These are phyloP conservation scores for Penicillium sp. DNA, from an alignment of 2,329 filamentous ascomycete genomes.

Conservation along the genomic window DNA sequence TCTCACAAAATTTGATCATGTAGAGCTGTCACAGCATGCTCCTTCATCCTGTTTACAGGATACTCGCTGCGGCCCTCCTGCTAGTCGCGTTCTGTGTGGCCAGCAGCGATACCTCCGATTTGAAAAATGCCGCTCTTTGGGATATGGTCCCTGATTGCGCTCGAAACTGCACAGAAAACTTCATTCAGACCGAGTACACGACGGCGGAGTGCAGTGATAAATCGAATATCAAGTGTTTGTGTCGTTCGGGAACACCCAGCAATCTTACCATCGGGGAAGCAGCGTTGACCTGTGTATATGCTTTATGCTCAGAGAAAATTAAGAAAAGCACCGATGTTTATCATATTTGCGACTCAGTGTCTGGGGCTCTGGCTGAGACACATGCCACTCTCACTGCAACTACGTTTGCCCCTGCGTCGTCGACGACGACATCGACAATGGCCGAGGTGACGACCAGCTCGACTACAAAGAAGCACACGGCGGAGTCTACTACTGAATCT, in stretches of 20 bases:
- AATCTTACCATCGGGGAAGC: conserved; percentile 73
- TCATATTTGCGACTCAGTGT: conserved; percentile 56
- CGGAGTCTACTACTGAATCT: neutral
- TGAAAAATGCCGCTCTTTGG: conserved; percentile 32
- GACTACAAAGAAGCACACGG: neutral
- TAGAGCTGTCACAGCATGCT: conserved; percentile 38
- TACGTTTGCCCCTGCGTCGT: conserved; percentile 18
- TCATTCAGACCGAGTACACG: conserved; percentile 60
- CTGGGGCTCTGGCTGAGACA: conserved; percentile 34
- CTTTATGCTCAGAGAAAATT: conserved; percentile 54
- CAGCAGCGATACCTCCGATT: conserved; percentile 16
- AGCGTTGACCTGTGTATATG: conserved; percentile 65
- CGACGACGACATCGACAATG: conserved; percentile 2
- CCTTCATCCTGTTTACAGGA: conserved; percentile 27
- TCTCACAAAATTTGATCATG: neutral
- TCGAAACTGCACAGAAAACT: conserved; percentile 60
- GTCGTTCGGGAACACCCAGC: conserved; percentile 57
- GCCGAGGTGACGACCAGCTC: conserved; percentile 3
- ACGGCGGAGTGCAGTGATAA: conserved; percentile 42
- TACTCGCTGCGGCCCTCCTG: conserved; percentile 25
- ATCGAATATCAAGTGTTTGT: conserved; percentile 63
- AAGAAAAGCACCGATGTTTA: conserved; percentile 47
- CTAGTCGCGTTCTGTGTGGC: conserved; percentile 24
- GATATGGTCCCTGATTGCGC: conserved; percentile 60
- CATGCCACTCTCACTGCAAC: conserved; percentile 41